These are phyloP conservation scores for Eremochloa ophiuroides DNA, from an alignment of 176 grass and related monocot species.

Conservation along the genomic window DNA sequence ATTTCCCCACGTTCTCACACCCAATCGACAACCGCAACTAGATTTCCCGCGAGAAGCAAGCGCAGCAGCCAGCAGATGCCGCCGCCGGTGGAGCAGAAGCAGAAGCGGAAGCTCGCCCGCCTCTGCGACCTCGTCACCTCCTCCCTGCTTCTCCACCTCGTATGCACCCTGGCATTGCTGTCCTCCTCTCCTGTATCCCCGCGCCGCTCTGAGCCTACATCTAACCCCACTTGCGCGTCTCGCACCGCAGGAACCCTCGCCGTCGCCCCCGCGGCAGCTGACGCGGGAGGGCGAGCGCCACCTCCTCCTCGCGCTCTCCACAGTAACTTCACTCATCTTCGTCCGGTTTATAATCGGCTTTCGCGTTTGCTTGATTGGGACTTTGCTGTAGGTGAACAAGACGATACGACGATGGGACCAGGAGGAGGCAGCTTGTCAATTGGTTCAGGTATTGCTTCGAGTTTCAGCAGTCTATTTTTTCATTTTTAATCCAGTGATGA, in stretches of 20 bases:
- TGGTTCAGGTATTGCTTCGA: neutral
- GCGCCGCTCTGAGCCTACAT: constrained; percentile 5
- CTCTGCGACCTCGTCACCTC: constrained; percentile 56
- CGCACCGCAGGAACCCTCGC: constrained; percentile 32
- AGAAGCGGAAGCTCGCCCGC: constrained; percentile 39
- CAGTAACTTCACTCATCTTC: neutral
- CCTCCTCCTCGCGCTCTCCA: neutral
- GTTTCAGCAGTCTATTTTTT: neutral
- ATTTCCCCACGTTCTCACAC: too few species aligned
- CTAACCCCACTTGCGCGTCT: constrained; percentile 1
- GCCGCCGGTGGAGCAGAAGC: constrained; percentile 24
- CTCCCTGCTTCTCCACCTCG: constrained; percentile 48
- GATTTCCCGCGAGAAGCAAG: too few species aligned
- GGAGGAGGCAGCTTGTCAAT: neutral
- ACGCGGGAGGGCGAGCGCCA: neutral
- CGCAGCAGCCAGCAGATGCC: neutral
- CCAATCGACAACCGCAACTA: too few species aligned
- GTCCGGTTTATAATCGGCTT: neutral
- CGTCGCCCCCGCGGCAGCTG: neutral
- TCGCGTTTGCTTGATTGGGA: neutral
- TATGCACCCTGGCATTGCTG: neutral
- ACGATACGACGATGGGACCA: neutral
- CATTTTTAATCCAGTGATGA: too few species aligned
- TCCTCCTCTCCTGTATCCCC: neutral
- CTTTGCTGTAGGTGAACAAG: neutral